Percentiles rank a stretch among this genome's conserved stretches.
Evolutionary conservation across 345 rosid species (phyloP).

Genomic region (Syzygium oleosum): DNA sequence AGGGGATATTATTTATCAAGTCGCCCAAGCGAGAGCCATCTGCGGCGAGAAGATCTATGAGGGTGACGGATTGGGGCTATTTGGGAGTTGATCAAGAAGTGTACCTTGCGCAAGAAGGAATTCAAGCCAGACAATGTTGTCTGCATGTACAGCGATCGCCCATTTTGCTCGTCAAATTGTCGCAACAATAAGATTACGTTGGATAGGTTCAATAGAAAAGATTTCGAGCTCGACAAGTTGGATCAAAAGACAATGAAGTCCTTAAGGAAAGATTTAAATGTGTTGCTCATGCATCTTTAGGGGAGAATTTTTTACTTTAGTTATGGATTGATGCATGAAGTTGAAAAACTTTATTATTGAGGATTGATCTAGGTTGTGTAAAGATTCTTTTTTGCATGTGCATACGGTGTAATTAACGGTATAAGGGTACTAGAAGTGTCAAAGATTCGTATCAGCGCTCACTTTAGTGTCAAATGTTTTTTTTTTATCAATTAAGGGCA

Average conservation of each 20-base stretch:
- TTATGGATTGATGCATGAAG: neutral
- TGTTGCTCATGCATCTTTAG: neutral
- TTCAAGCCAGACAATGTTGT: neutral
- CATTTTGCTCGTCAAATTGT: slow-evolving; percentile 22
- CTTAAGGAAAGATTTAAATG: neutral
- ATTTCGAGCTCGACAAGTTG: neutral
- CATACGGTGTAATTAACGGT: neutral
- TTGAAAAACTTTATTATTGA: neutral
- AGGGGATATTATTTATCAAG: neutral
- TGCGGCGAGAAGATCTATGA: neutral
- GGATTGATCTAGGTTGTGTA: neutral
- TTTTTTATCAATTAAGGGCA: too few relatives aligned
- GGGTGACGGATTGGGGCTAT: neutral
- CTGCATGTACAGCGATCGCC: slow-evolving; percentile 16
- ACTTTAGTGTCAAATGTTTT: too few relatives aligned
- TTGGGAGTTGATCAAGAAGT: slow-evolving; percentile 13
- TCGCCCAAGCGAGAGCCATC: neutral
- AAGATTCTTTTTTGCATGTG: neutral
- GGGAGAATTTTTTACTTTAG: neutral
- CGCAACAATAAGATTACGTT: slow-evolving; percentile 11
- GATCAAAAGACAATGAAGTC: neutral
- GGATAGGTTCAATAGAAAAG: slow-evolving; percentile 11
- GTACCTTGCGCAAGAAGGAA: slow-evolving; percentile 21
- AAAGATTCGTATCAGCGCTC: too few relatives aligned
- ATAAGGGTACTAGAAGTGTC: too few relatives aligned